Evolutionary conservation across 805 yeast species (phyloP).

Genomic region (Saccharomycopsis vini): DNA sequence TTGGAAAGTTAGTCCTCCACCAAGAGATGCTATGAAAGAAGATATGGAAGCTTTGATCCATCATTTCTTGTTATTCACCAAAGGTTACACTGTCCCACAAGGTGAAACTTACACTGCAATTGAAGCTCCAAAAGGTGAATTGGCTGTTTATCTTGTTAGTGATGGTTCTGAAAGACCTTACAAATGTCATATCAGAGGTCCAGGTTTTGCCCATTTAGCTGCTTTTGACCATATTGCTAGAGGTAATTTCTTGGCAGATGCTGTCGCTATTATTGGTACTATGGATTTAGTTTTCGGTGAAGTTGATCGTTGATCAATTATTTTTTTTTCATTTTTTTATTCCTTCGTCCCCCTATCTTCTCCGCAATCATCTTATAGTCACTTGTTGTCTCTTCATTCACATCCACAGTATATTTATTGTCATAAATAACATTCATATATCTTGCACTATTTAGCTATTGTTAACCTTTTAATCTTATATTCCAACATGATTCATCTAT

Average conservation of each 20-base stretch:
- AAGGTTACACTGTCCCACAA: slow-evolving; percentile 81
- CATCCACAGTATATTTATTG: no score
- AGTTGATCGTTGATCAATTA: slow-evolving; percentile 82
- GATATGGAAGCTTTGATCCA: slow-evolving; percentile 91
- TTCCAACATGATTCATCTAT: no score
- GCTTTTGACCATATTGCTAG: slow-evolving; percentile 82
- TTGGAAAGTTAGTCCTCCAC: slow-evolving; percentile 75
- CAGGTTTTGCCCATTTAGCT: slow-evolving; percentile 84
- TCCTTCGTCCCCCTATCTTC: no score
- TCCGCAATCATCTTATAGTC: no score
- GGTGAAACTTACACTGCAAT: slow-evolving; percentile 89
- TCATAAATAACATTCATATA: no score
- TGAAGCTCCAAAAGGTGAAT: slow-evolving; percentile 93
- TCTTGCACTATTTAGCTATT: no score
- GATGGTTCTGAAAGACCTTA: slow-evolving; percentile 89
- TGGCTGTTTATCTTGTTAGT: slow-evolving; percentile 83
- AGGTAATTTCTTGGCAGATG: slow-evolving; percentile 83
- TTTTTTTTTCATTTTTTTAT: no score
- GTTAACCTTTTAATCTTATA: no score
- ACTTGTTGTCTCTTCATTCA: no score
- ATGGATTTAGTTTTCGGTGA: slow-evolving; percentile 94
- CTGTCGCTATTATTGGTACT: slow-evolving; percentile 89
- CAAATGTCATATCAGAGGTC: slow-evolving; percentile 90
- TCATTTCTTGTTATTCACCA: slow-evolving; percentile 79
- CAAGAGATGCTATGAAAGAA: slow-evolving; percentile 75